Evolutionary conservation across 768 basidiomycete species (phyloP), one percentile per base, ranked within the genome.

Genomic region (Grammothele lineata): DNA sequence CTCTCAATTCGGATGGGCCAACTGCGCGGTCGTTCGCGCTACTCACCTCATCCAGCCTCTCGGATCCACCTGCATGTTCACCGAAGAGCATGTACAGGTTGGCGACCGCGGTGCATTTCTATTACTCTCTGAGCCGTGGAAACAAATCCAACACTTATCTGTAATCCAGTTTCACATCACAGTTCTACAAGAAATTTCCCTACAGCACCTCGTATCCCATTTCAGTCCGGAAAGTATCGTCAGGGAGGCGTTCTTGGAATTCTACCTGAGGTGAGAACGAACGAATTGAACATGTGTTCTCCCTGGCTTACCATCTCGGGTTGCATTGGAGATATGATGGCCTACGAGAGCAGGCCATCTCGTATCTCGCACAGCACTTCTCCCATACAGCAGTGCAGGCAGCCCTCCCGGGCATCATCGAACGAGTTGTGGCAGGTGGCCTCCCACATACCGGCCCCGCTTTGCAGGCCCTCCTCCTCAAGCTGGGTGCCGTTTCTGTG

Each of bases 1-100:
- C 66, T 4, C 62, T 70, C 21, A 60, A 52, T n/a, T 65, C 61
- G 4, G 45, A 55, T 11, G 9, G 47, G 11, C 34, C 4, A 35
- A 30, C 37, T 7, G 54, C 27, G 5, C 35, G 32, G 22, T n/a
- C 10, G 46, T 39, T 45, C 15, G 24, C 40, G 12, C 45, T 36
- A 19, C 15, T 50, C 24, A 37, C 40, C n/a, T 23, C 32, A 15
- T 24, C 25, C 7, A 30, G 27, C 7, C 8, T 58, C 57, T 8
- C 54, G 56, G 0, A 60, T 60, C 57, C 4, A 54, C 51, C 46
- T 58, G 14, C 27, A 30, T 30, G 14, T 7, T 30, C 27, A 53
- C 50, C 15, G 59, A 30, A 30, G 27, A 30, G 27, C 8, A 30
- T 14, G 27, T 14, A 7, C 27, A 30, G 7, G 27, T 7, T 30